Percentiles rank a stretch among this genome's conserved stretches.
Conservation (phyloP, 2,329 filamentous ascomycete genomes). For the Didymella pinodella region DNA sequence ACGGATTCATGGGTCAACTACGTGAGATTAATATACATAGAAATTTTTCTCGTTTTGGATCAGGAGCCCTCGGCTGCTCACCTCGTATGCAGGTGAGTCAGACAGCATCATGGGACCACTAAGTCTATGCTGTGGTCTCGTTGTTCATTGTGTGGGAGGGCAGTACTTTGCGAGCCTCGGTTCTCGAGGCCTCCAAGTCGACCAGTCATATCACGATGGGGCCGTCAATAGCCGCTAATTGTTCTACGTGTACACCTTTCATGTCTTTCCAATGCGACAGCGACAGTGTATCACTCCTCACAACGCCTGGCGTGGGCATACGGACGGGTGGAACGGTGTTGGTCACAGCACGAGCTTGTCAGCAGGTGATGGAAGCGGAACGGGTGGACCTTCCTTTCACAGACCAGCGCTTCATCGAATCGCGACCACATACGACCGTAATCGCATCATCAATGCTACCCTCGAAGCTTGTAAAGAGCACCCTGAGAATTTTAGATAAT, state of each 20-base stretch:
- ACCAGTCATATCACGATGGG: not conserved
- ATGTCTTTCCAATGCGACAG: not conserved
- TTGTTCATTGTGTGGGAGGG: not conserved
- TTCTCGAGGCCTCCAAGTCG: not conserved
- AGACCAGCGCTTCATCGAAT: not conserved
- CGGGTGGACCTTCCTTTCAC: not conserved
- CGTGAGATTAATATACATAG: not conserved
- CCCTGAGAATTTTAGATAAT: no score
- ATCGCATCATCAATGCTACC: not conserved
- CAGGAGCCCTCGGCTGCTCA: not conserved
- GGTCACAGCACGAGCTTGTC: not conserved
- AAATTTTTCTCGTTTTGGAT: no score
- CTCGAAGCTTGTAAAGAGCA: no score
- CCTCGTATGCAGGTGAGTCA: not conserved
- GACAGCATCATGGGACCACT: not conserved
- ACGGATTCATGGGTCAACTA: not conserved
- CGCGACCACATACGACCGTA: not conserved
- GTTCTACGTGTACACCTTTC: not conserved
- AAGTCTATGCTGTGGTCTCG: not conserved
- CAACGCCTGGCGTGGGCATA: not conserved
- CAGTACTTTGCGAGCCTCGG: conserved; percentile 16
- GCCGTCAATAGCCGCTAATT: not conserved
- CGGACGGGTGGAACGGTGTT: not conserved
- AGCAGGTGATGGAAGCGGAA: not conserved
- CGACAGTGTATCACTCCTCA: not conserved